phyloP scores from a whole-genome alignment of 305 asterid genomes.

The Caryopteris hybrid region DNA sequence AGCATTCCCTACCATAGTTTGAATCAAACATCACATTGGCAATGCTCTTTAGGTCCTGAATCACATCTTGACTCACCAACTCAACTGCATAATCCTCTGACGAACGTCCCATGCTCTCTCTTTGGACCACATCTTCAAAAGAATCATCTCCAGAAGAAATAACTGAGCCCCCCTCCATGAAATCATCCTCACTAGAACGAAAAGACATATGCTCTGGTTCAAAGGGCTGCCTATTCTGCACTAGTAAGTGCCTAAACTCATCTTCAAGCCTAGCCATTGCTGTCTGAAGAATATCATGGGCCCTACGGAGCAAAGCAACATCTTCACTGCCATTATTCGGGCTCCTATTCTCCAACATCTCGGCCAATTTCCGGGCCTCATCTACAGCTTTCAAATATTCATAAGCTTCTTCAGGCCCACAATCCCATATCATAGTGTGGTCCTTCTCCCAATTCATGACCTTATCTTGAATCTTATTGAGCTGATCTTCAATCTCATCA shows the following conservation, averaged over 20 bases:
- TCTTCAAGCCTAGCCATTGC: conserved; percentile 91
- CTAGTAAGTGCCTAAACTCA: conserved; percentile 73
- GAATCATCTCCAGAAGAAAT: conserved; percentile 86
- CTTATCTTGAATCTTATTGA: conserved; percentile 51
- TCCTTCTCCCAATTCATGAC: conserved; percentile 73
- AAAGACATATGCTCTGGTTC: conserved; percentile 91
- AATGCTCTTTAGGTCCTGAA: conserved; percentile 61
- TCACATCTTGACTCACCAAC: conserved; percentile 59
- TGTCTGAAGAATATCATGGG: conserved; percentile 77
- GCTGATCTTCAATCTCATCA: conserved; percentile 54
- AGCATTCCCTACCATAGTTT: conserved; percentile 75
- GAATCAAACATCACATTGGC: conserved; percentile 78
- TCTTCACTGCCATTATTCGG: conserved; percentile 29
- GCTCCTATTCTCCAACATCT: conserved; percentile 50
- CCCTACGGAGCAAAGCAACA: conserved; percentile 37
- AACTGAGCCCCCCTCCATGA: conserved; percentile 55
- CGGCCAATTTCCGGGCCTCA: conserved; percentile 55
- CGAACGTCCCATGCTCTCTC: conserved; percentile 64
- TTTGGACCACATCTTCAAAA: conserved; percentile 52
- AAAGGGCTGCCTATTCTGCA: conserved; percentile 73
- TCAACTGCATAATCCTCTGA: conserved; percentile 68
- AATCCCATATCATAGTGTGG: conserved; percentile 77
- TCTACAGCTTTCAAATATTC: conserved; percentile 71
- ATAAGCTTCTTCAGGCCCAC: conserved; percentile 63
- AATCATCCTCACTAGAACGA: conserved; percentile 81